A percentile compares a stretch with the other conserved stretches of the same genome.
These are phyloP conservation scores for Cystobasidium tubakii DNA, from an alignment of 768 basidiomycete species.

Conservation along the genomic window DNA sequence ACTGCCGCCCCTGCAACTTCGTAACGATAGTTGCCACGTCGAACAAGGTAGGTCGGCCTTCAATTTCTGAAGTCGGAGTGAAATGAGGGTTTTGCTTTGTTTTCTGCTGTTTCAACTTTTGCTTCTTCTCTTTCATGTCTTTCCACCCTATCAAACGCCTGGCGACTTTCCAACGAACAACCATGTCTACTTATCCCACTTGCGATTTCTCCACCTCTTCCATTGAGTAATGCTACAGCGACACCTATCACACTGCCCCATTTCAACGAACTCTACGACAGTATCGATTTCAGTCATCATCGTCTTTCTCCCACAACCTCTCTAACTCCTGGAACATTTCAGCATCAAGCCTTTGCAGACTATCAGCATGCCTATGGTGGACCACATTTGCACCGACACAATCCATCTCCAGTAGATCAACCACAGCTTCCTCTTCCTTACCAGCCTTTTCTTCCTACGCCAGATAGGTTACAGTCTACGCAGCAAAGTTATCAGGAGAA, in stretches of 20 bases:
- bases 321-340: neutral
- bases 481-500: neutral
- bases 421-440: neutral
- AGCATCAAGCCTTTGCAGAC: neutral
- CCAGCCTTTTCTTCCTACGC: neutral
- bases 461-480: neutral
- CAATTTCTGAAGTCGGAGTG: neutral
- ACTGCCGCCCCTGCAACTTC: neutral
- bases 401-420: neutral
- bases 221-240: neutral
- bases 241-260: neutral
- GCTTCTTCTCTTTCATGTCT: neutral
- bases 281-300: neutral
- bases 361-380: neutral
- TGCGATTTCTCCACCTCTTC: no score
- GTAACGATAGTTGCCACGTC: neutral
- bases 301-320: neutral
- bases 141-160: neutral
- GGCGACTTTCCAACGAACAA: no score
- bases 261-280: neutral
- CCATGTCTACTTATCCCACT: no score
- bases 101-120: neutral
- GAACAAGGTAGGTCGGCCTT: neutral
- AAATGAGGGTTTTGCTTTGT: neutral
- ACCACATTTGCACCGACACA: neutral